Conservation (phyloP, 2,329 filamentous ascomycete genomes). For the Fusarium penzigii region DNA sequence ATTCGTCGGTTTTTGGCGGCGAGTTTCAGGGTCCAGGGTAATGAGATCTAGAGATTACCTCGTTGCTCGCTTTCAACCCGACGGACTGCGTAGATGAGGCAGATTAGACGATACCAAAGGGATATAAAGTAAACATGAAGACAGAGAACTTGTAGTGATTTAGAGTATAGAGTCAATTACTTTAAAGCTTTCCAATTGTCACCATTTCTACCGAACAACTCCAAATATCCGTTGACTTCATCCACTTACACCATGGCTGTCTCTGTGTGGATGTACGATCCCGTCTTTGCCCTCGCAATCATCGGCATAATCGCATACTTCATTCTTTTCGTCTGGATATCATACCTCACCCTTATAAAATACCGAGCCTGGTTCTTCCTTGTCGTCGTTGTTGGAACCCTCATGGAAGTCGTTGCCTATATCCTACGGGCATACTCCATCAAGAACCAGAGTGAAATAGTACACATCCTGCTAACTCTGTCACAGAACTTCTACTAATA, state of each 20-base stretch:
- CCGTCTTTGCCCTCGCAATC: constrained; percentile 44
- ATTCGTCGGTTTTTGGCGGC: background rate
- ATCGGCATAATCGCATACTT: constrained; percentile 43
- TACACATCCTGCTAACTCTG: constrained; percentile 16
- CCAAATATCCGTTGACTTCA: too few relatives aligned
- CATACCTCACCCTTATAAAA: constrained; percentile 43
- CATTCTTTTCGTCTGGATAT: constrained; percentile 38
- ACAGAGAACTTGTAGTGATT: too few relatives aligned
- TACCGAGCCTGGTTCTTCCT: constrained; percentile 46
- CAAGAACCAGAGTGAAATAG: constrained; percentile 36
- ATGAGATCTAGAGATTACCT: background rate
- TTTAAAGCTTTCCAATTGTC: too few relatives aligned
- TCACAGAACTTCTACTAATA: background rate
- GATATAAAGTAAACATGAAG: too few relatives aligned
- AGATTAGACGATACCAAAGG: too few relatives aligned
- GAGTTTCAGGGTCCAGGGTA: background rate
- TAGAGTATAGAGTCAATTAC: too few relatives aligned
- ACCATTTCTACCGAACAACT: too few relatives aligned
- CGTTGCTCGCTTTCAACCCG: constrained; percentile 10
- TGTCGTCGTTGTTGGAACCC: constrained; percentile 42
- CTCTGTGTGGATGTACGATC: constrained; percentile 45
- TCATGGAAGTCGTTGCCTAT: constrained; percentile 46
- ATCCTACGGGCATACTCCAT: constrained; percentile 39
- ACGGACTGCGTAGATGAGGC: constrained; percentile 1
- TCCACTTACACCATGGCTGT: constrained; percentile 22